Evolutionary conservation across 1,284 basidiomycete species (phyloP), one percentile per base, ranked within the genome.

Genomic region (Ceratobasidium papillatum): DNA sequence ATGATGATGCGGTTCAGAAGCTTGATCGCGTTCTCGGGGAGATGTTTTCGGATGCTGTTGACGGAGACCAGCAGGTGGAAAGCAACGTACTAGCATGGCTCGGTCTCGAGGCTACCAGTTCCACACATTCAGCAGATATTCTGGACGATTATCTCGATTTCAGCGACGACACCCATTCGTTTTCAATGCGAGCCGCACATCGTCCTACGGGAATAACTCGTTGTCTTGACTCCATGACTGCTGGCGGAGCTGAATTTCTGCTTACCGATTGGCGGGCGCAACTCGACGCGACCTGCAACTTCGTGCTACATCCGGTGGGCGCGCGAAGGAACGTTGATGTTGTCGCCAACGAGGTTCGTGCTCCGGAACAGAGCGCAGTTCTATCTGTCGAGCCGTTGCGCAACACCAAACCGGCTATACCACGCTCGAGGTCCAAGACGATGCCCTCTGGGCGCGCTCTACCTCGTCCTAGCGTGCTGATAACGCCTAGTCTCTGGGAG

Each of bases 221-320:
- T 8, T 41, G 63, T 51, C 45, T 65, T 4, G 63, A 51, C 4
- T 27, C n/a, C 4, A 43, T 65, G 63, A 32, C 43, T 51, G 27
- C 45, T 36, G 32, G 43, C 12, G 32, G 43, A 49, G 1, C 63
- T 22, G 66, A 41, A 30, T 22, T 34, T 17, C 66, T 58, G 9
- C 63, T 65, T 34, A 65, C 63, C 19, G 12, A 43, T 22, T 65
- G 63, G 63, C 63, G 63, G 25, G 43, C 52, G 9, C 38, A 45
- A 25, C 38, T 62, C 22, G 59, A 45, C 14, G 8, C 59, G n/a
- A 43, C 19, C 19, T 62, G 38, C 36, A 27, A 41, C 22, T 62
- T 62, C 14, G 22, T 11, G 9, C 4, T 62, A 19, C 17, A 17
- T 12, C 34, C 9, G 4, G 52, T 58, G 22, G 17, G 58, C 25